Evolutionary conservation across 2,329 filamentous ascomycete species (phyloP).

Genomic region (Penicillium sp.): DNA sequence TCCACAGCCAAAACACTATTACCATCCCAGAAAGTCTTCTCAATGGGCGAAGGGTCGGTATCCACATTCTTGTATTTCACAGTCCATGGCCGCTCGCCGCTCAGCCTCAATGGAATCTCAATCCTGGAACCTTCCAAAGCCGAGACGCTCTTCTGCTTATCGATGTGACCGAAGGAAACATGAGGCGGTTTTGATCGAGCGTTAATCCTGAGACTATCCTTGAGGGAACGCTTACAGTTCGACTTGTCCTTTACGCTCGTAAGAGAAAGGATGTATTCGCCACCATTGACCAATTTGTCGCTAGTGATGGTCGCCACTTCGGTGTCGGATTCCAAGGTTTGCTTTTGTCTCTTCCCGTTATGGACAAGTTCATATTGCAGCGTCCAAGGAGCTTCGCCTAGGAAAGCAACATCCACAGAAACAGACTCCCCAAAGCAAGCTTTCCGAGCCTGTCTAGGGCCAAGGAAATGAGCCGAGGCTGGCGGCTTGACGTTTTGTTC

Average conservation of each 20-base stretch:
- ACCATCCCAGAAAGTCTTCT: constrained; percentile 50
- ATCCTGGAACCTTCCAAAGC: constrained; percentile 74
- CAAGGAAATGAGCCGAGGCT: constrained; percentile 70
- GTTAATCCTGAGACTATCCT: constrained; percentile 79
- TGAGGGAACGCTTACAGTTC: constrained; percentile 80
- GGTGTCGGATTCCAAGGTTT: constrained; percentile 62
- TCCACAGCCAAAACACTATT: constrained; percentile 70
- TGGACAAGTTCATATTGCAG: constrained; percentile 92
- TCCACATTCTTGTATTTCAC: constrained; percentile 71
- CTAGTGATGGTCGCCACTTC: constrained; percentile 71
- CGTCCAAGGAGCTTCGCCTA: constrained; percentile 81
- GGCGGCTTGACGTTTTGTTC: constrained; percentile 93
- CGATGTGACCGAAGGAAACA: constrained; percentile 79
- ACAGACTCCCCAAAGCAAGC: constrained; percentile 82
- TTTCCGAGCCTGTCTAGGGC: constrained; percentile 54
- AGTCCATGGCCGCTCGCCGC: constrained; percentile 81
- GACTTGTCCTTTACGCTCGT: constrained; percentile 83
- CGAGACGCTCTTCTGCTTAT: constrained; percentile 71
- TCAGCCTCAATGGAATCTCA: constrained; percentile 76
- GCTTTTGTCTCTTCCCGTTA: constrained; percentile 75
- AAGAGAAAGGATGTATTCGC: constrained; percentile 84
- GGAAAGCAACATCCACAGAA: constrained; percentile 69
- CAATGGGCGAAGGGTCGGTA: constrained; percentile 49
- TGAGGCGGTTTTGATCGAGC: constrained; percentile 87
- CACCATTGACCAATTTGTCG: constrained; percentile 70